These are phyloP conservation scores for Scheffersomyces parashehatae DNA, from an alignment of 1,139 yeast species.

Conservation along the genomic window DNA sequence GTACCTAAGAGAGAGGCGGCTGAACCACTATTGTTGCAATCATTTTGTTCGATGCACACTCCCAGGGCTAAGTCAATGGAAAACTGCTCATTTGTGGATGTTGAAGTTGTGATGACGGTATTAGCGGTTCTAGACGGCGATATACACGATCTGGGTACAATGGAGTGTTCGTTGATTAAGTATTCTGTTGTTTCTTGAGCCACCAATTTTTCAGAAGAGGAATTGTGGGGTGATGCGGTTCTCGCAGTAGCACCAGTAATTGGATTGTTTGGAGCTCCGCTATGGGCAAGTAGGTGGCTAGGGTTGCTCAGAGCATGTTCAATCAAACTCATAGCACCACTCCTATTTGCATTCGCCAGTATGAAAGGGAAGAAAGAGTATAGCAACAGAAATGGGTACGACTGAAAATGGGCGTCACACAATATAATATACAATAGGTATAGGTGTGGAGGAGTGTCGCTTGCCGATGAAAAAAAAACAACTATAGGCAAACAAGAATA, in stretches of 20 bases:
- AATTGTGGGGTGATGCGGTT: not conserved
- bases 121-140: conserved; percentile 12
- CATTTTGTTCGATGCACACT: not conserved
- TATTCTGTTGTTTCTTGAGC: not conserved
- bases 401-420: no score
- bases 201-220: not conserved
- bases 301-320: conserved; percentile 6
- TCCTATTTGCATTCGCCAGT: no score
- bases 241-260: not conserved
- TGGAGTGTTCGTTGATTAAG: conserved; percentile 11
- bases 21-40: not conserved
- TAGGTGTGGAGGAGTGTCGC: no score
- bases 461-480: no score
- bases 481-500: no score
- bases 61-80: not conserved
- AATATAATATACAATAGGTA: no score
- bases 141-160: conserved; percentile 17
- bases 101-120: not conserved
- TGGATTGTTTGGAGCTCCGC: conserved; percentile 8
- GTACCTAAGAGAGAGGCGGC: not conserved
- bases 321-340: not conserved
- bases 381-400: no score
- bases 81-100: not conserved
- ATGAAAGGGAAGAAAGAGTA: no score
- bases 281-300: conserved; percentile 2